Percentiles rank a stretch among this genome's conserved stretches.
Conservation (phyloP, 495 filamentous ascomycete genomes). For the Filosporella fistucella region DNA sequence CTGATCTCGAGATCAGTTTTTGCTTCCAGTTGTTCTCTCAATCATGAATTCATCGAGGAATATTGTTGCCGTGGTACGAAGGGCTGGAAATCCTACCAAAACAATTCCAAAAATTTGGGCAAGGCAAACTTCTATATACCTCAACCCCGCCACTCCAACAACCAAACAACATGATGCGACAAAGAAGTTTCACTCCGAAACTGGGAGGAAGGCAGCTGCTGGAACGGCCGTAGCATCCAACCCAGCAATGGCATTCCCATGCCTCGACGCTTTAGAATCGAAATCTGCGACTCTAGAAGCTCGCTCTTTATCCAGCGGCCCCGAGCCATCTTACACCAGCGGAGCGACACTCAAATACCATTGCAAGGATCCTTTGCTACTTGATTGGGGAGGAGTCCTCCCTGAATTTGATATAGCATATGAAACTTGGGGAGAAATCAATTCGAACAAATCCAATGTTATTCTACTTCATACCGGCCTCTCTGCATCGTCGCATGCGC, state of each 20-base stretch:
- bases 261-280: slow-evolving; percentile 85
- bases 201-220: neutral
- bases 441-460: slow-evolving; percentile 77
- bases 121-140: slow-evolving; percentile 5
- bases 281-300: slow-evolving; percentile 74
- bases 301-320: slow-evolving; percentile 68
- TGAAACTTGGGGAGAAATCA: slow-evolving; percentile 88
- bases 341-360: slow-evolving; percentile 74
- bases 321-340: slow-evolving; percentile 91
- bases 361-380: slow-evolving; percentile 66
- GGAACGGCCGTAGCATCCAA: slow-evolving; percentile 56
- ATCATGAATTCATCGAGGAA: slow-evolving; percentile 18
- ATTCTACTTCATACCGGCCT: slow-evolving; percentile 93
- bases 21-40: neutral
- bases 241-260: slow-evolving; percentile 90
- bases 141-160: neutral
- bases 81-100: slow-evolving; percentile 7
- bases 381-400: slow-evolving; percentile 92
- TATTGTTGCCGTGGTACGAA: slow-evolving; percentile 12
- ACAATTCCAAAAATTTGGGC: neutral
- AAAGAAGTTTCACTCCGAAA: neutral
- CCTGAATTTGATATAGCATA: slow-evolving; percentile 86
- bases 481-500: slow-evolving; percentile 92
- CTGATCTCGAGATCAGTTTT: neutral
- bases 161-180: neutral